Conservation (phyloP, 139 green algal species). For the Picochlorum costavermella region DNA sequence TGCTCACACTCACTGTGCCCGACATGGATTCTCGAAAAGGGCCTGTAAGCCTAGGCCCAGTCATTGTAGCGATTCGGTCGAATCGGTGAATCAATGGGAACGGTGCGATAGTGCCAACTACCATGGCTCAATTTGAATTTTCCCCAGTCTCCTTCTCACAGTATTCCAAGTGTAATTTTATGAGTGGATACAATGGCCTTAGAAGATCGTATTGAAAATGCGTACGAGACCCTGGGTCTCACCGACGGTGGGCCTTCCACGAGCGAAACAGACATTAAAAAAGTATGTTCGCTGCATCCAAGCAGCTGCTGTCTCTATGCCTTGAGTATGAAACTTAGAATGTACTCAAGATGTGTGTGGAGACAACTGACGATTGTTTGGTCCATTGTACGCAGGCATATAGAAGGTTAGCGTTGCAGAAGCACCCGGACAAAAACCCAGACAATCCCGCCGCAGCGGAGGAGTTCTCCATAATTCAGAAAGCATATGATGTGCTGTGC, state of each 20-base stretch:
- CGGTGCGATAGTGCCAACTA: no score
- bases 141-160: no score
- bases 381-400: constrained; percentile 45
- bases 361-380: neutral
- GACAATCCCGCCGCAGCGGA: constrained; percentile 43
- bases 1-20: no score
- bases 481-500: constrained; percentile 69
- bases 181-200: no score
- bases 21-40: no score
- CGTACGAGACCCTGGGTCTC: constrained; percentile 55
- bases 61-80: no score
- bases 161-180: no score
- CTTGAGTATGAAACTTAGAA: neutral
- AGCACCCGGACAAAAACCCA: constrained; percentile 76
- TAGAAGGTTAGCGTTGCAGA: constrained; percentile 51
- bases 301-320: neutral
- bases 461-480: constrained; percentile 75
- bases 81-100: no score
- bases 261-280: constrained; percentile 58
- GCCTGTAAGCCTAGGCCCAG: no score
- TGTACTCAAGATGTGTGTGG: neutral
- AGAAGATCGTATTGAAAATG: constrained; percentile 25
- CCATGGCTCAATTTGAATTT: no score
- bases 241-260: constrained; percentile 24
- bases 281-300: constrained; percentile 13